Percentiles rank a stretch among this genome's conserved stretches.
phyloP scores from a whole-genome alignment of 106 monocot genomes.

The Hemerocallis citrina region DNA sequence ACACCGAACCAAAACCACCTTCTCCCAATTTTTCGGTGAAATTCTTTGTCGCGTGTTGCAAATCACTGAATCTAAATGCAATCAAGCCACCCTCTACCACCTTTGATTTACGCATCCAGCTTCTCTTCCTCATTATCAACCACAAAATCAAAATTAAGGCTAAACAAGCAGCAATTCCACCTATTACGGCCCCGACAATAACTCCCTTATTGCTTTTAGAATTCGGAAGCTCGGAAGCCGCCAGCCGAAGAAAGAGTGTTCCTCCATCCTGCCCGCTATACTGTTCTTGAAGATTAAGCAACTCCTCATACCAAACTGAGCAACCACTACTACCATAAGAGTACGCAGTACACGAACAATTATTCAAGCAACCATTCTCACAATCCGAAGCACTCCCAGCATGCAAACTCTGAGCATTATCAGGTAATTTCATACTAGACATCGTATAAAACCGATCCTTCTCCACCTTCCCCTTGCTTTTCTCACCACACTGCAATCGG shows the following conservation, averaged over 20 bases:
- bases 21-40: not conserved
- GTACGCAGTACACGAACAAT: constrained; percentile 30
- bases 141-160: not conserved
- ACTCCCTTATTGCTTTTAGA: not conserved
- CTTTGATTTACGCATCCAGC: not conserved
- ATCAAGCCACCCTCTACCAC: constrained; percentile 5
- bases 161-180: not conserved
- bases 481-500: constrained; percentile 1
- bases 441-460: constrained; percentile 14
- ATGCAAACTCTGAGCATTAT: not conserved
- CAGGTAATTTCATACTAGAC: constrained; percentile 1
- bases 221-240: constrained; percentile 24
- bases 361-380: constrained; percentile 5
- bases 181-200: not conserved
- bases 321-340: constrained; percentile 9
- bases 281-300: constrained; percentile 24
- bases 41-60: not conserved
- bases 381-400: not conserved
- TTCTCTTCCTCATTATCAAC: constrained; percentile 6
- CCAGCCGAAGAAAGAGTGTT: constrained; percentile 31
- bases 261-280: not conserved
- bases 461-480: not conserved
- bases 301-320: constrained; percentile 18
- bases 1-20: constrained; percentile 2
- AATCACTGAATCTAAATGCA: constrained; percentile 1